Base-by-base conservation (phyloP, 345 rosid species). In the Excoecaria cochinchinensis region DNA sequence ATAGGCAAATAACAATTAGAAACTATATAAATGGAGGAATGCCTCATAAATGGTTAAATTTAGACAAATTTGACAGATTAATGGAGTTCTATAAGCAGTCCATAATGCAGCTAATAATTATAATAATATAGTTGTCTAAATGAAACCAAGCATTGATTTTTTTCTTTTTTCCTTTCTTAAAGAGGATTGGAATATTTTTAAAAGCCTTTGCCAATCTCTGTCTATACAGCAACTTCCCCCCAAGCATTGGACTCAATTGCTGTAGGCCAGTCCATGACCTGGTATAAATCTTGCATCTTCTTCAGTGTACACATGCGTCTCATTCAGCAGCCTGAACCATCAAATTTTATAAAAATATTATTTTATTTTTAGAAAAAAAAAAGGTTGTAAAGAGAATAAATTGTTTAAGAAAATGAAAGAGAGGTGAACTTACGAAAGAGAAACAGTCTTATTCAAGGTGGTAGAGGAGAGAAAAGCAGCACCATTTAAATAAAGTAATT, bases 241-340 rank as follows among this genome's bases (percentile, higher is more conserved):
- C 42, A 51, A 12, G 17, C 19, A 53, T 15, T 53, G 39, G 17
- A 19, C 73, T 88, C 86, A 87, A 82, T 69, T 82, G 82, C 85
- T 88, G 83, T 81, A 84, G 31, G 90, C 97, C 77, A 92, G 75
- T 6, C 99, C 99, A 76, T 90, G 97, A 58, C 99, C 99, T 74
- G 92, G 97, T 76, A 95, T 88, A 76, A 95, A 95, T 80, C 97
- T 89, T 5, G 99, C 97, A 57, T 87, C 83, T 48, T 91, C 97
- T 81, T 92, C 99, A 0, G 97, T 92, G 85, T 95, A 95, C 73
- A 95, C 93, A 79, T 90, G 97, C 1, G 95, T 92, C 81, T 95
- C 99, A 73, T 85, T 95, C 86, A 84, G 75, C 75, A 95, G 82
- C 91, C 98, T 94, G 87, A 74, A 84, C 74, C 66, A 8, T 6